A percentile compares a stretch with the other conserved stretches of the same genome.
These are phyloP conservation scores for Cynara cardunculus DNA, from an alignment of 129 eudicot species.

Conservation along the genomic window DNA sequence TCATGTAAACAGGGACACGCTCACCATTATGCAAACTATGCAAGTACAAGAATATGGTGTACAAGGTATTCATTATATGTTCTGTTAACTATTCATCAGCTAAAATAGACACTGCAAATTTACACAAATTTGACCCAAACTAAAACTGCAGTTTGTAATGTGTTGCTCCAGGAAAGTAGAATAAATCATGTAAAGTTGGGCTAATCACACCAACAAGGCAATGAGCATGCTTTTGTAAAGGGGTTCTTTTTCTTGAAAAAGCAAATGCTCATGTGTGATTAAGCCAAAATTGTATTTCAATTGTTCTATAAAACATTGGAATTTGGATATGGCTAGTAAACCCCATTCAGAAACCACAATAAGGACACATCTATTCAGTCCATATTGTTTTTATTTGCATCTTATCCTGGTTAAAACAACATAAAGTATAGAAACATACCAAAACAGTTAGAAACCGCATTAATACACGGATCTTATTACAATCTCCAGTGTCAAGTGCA, in stretches of 20 bases:
- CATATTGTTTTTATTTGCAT: not conserved
- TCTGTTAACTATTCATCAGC: not conserved
- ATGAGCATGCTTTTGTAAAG: not conserved
- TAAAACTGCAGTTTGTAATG: not conserved
- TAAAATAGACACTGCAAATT: not conserved
- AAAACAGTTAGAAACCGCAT: slow-evolving; percentile 87
- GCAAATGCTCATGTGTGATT: not conserved
- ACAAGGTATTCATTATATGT: too few relatives aligned
- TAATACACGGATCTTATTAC: slow-evolving; percentile 68
- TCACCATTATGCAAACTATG: slow-evolving; percentile 18
- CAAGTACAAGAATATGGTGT: slow-evolving; percentile 14
- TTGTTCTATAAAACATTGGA: not conserved
- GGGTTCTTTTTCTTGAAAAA: not conserved
- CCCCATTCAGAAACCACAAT: not conserved
- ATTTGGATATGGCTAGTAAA: not conserved
- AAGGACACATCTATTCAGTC: not conserved
- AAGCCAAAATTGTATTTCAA: not conserved
- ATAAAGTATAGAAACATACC: slow-evolving; percentile 43
- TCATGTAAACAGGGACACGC: not conserved
- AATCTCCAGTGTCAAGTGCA: slow-evolving; percentile 66
- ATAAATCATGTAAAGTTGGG: not conserved
- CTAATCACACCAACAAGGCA: not conserved
- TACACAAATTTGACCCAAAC: not conserved
- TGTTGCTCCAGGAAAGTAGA: not conserved
- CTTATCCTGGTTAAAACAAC: not conserved